phyloP scores from a whole-genome alignment of 139 green algal species.

The Chlorella sorokiniana region DNA sequence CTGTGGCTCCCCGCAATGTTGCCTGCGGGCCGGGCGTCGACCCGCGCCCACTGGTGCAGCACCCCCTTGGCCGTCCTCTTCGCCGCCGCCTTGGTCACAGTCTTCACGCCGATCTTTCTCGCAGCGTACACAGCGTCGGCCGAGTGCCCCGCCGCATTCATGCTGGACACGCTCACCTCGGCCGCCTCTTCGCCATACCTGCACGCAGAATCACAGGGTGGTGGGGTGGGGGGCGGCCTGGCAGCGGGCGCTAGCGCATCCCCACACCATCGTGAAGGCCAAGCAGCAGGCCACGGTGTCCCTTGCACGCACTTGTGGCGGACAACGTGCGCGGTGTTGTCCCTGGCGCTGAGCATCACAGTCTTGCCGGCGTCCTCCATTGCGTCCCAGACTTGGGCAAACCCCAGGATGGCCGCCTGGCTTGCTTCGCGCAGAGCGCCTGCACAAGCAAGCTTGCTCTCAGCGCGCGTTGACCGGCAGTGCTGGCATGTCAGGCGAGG shows the following conservation, averaged over 20 bases:
- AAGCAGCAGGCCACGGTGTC: no score
- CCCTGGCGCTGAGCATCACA: conserved; percentile 22
- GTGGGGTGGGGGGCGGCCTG: no score
- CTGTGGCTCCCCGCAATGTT: neutral
- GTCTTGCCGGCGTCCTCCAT: conserved; percentile 26
- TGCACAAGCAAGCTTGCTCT: neutral
- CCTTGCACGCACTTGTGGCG: conserved; percentile 3
- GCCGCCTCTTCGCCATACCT: conserved; percentile 29
- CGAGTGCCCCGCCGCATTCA: conserved; percentile 14
- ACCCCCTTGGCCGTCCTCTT: conserved; percentile 32
- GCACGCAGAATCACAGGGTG: no score
- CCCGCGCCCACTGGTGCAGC: conserved; percentile 19
- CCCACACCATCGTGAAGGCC: no score
- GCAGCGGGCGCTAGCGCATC: no score
- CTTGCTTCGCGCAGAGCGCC: conserved; percentile 18
- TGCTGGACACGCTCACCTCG: conserved; percentile 1
- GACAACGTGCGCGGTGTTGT: conserved; percentile 24
- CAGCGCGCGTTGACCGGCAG: neutral
- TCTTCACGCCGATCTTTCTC: conserved; percentile 17
- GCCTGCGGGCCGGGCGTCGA: neutral
- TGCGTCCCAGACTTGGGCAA: conserved; percentile 27
- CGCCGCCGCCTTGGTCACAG: conserved; percentile 26
- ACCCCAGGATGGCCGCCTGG: conserved; percentile 18
- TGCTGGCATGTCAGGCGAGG: neutral
- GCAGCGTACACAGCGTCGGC: neutral